phyloP scores from a whole-genome alignment of 75 land plant genomes.

The Azolla pinnata region DNA sequence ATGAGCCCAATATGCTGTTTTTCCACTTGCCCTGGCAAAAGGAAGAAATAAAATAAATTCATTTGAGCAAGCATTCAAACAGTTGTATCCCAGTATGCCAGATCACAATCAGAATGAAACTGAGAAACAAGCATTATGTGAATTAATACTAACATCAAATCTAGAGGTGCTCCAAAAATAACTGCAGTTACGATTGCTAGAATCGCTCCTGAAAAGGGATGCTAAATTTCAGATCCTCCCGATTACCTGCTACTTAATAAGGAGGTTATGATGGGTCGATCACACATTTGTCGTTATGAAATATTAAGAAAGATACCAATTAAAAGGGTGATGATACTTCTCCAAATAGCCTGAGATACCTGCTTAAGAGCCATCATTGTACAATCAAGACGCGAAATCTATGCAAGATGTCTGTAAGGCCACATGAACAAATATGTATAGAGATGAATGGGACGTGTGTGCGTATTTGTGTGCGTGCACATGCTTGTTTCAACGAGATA shows the following conservation, averaged over 20 bases:
- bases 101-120: not conserved
- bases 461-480: too few relatives aligned
- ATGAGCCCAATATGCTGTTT: constrained; percentile 20
- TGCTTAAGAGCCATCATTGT: constrained; percentile 1
- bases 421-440: too few relatives aligned
- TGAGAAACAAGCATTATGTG: not conserved
- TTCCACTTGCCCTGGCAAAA: not conserved
- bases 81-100: too few relatives aligned
- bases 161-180: not conserved
- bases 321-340: constrained; percentile 20
- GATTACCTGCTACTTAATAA: too few relatives aligned
- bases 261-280: not conserved
- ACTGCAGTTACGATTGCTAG: not conserved
- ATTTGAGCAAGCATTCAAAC: not conserved
- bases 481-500: too few relatives aligned
- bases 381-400: not conserved
- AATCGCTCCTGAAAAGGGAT: not conserved
- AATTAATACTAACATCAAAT: not conserved
- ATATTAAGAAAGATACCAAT: constrained; percentile 13
- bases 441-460: too few relatives aligned
- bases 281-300: not conserved
- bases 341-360: constrained; percentile 18
- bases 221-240: too few relatives aligned
- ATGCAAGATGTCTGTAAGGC: not conserved
- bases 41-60: constrained; percentile 1